Evolutionary conservation across 305 asterid species (phyloP), one percentile per base, ranked within the genome.

Genomic region (Ilex paraguariensis): DNA sequence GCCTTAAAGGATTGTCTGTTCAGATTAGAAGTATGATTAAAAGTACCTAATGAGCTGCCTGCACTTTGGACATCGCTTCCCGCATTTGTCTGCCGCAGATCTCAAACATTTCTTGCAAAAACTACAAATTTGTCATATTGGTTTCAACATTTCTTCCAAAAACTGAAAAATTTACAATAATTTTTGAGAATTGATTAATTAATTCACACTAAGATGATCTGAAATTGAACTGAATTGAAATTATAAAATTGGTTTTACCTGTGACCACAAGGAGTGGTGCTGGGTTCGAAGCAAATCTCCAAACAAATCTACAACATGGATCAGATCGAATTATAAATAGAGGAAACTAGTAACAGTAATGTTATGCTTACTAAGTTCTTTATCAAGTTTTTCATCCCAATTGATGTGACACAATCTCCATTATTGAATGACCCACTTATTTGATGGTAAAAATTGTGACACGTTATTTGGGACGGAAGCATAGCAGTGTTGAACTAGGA

Each of bases 251-350:
- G 9, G 14, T 54, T 15, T 62, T 76, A 90, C 98, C 98, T 87
- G 85, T 90, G 99, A 44, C 99, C 99, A 78, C 99, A 93, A 75
- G 92, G 79, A n/a, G 99, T 93, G 73, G 96, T 93, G 67, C 92
- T 86, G 4, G 99, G 97, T 73, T 93, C 95, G 44, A 78, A 87
- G 72, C 97, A 86, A 39, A 93, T 81, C 73, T 90, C 97, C 81
- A 90, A 78, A 68, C 96, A 93, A 57, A 93, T 84, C 99, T 92
- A 90, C 65, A 30, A 74, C 58, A 54, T 50, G 44, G 54, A 64
- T 32, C 40, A 48, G 9, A 54, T 15, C 12, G n/a, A 54, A 3
- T 7, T 15, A 54, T 16, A 54, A 16, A 54, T 4, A 54, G 5
- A 30, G 32, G 32, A 12, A 54, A 54, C 1, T 7, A 42, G 12